Percentiles rank a stretch among this genome's conserved stretches.
phyloP scores from a whole-genome alignment of 2,329 filamentous ascomycete genomes.

The Chrysoporthe austroafricana region DNA sequence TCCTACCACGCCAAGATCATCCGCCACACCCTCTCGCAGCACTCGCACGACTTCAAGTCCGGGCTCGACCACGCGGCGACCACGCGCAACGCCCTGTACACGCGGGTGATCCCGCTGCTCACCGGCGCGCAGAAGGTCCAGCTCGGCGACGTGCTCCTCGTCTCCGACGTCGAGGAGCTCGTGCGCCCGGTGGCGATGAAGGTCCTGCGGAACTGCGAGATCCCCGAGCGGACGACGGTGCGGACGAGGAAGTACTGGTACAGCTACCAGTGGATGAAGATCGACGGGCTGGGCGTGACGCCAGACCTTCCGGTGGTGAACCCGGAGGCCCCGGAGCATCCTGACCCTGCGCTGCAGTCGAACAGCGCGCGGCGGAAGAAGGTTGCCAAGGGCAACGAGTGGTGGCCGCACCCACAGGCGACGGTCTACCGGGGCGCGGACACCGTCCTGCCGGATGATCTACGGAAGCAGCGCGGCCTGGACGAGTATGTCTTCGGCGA shows the following conservation, averaged over 20 bases:
- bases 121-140: conserved; percentile 38
- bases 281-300: conserved; percentile 5
- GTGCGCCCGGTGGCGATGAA: conserved; percentile 41
- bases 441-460: conserved; percentile 46
- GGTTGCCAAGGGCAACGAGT: conserved; percentile 28
- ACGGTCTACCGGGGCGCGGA: conserved; percentile 44
- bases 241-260: conserved; percentile 44
- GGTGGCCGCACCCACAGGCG: conserved; percentile 51
- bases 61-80: conserved; percentile 44
- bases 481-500: conserved; percentile 42
- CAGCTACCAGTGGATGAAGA: conserved; percentile 43
- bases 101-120: conserved; percentile 44
- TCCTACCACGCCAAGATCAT: conserved; percentile 46
- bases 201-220: conserved; percentile 41
- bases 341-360: neutral
- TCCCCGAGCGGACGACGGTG: conserved; percentile 40
- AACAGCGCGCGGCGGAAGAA: neutral
- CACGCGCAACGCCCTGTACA: conserved; percentile 44
- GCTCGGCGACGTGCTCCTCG: conserved; percentile 52
- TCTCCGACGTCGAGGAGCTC: conserved; percentile 53
- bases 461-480: conserved; percentile 37
- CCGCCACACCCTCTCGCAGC: conserved; percentile 41
- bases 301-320: neutral
- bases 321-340: neutral
- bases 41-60: conserved; percentile 30